phyloP scores from a whole-genome alignment of 1,284 basidiomycete genomes.

The Cryptococcus wingfieldii region DNA sequence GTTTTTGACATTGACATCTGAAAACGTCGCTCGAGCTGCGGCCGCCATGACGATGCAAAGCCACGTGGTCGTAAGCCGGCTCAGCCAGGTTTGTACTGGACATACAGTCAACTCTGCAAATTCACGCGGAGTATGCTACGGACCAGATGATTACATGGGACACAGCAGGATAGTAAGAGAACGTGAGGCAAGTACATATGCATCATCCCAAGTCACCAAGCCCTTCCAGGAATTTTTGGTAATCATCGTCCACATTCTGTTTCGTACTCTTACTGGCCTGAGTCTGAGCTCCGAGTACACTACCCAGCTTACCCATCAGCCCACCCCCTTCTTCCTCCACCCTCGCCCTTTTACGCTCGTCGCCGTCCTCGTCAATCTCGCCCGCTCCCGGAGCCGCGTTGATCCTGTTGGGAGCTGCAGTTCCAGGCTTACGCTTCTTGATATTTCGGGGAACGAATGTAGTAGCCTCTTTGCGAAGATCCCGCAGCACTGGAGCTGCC shows the following conservation, averaged over 20 bases:
- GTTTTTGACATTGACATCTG: not conserved
- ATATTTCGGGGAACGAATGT: conserved; percentile 68
- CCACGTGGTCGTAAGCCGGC: no score
- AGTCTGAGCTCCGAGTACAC: conserved; percentile 27
- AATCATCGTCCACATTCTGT: conserved; percentile 34
- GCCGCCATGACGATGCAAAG: not conserved
- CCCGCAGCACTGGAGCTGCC: conserved; percentile 76
- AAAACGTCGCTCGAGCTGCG: no score
- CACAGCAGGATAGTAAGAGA: no score
- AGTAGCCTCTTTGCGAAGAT: conserved; percentile 86
- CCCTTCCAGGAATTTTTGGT: conserved; percentile 43
- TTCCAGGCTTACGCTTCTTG: conserved; percentile 35
- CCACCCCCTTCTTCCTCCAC: conserved; percentile 21
- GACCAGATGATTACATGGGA: no score
- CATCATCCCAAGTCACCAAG: conserved; percentile 30
- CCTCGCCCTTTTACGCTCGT: conserved; percentile 20
- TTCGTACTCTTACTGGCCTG: not conserved
- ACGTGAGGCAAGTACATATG: no score
- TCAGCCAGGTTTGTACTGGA: no score
- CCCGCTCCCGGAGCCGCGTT: conserved; percentile 43
- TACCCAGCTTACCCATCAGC: conserved; percentile 42
- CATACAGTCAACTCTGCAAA: no score
- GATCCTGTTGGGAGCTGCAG: conserved; percentile 7
- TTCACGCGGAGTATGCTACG: no score
- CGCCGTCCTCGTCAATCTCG: conserved; percentile 37